Evolutionary conservation across 805 yeast genomes (phyloP).

Genomic region (Saturnispora hagleri): DNA sequence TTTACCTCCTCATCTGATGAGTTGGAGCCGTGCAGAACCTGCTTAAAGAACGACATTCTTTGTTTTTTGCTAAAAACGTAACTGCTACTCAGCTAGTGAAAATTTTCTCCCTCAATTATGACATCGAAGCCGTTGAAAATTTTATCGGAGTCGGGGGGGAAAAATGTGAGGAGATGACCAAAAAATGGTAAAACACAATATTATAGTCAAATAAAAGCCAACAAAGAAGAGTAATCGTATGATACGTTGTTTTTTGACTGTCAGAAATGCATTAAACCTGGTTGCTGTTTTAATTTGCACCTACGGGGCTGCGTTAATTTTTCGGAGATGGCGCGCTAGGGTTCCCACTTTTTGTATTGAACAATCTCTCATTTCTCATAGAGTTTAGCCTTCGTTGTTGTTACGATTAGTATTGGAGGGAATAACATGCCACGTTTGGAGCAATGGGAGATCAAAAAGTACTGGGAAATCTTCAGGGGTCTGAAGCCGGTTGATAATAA

Average conservation of each 20-base stretch:
- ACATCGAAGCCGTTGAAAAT: background rate
- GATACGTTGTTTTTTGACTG: too few species aligned
- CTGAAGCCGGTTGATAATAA: conserved; percentile 73
- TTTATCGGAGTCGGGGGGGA: background rate
- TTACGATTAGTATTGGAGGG: background rate
- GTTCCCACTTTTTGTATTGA: background rate
- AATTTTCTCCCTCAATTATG: background rate
- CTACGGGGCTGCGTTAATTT: background rate
- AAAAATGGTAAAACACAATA: background rate
- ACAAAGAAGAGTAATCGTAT: background rate
- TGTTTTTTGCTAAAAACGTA: background rate
- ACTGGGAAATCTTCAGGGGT: conserved; percentile 96
- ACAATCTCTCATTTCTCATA: background rate
- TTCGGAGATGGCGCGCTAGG: background rate
- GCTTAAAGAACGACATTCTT: conserved; percentile 3
- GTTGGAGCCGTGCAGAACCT: background rate
- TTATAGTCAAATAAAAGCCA: background rate
- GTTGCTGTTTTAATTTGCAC: too few species aligned
- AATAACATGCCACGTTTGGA: conserved; percentile 54
- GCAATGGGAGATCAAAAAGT: conserved; percentile 93
- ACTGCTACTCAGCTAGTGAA: background rate
- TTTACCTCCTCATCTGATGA: background rate
- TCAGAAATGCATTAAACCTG: too few species aligned
- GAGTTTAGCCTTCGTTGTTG: background rate
- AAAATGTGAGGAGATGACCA: background rate